phyloP scores from a whole-genome alignment of 371 early-diverging fungal genomes.

The Circinella umbellata region DNA sequence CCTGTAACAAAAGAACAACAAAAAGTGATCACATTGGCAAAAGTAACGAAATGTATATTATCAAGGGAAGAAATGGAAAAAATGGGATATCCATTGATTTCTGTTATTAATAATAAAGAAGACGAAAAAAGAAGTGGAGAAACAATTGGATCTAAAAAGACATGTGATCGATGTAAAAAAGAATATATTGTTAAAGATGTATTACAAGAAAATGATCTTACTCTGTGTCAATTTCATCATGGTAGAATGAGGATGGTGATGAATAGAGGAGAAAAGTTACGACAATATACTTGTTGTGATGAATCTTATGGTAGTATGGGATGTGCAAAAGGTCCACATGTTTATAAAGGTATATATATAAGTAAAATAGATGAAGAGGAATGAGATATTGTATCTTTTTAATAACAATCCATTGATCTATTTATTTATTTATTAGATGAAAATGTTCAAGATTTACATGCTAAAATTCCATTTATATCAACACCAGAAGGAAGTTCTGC shows the following conservation, averaged over 20 bases:
- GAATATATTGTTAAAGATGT: slow-evolving; percentile 46
- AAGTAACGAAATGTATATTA: slow-evolving; percentile 16
- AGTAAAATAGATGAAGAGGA: too few relatives aligned
- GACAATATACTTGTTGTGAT: slow-evolving; percentile 50
- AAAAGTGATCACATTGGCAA: not conserved
- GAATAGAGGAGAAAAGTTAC: slow-evolving; percentile 30
- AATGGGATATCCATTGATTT: slow-evolving; percentile 48
- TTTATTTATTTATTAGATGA: slow-evolving; percentile 18
- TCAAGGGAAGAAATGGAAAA: slow-evolving; percentile 29
- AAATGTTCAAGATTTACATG: slow-evolving; percentile 33
- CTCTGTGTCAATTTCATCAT: slow-evolving; percentile 50
- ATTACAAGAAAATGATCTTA: slow-evolving; percentile 31
- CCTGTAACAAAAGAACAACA: slow-evolving; percentile 23
- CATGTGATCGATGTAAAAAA: slow-evolving; percentile 57
- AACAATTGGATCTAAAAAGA: slow-evolving; percentile 26
- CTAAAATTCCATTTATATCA: slow-evolving; percentile 47
- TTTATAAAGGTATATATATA: slow-evolving; percentile 38
- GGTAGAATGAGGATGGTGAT: slow-evolving; percentile 33
- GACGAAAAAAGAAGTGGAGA: slow-evolving; percentile 11
- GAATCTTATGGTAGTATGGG: slow-evolving; percentile 48
- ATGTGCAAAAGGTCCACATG: slow-evolving; percentile 58
- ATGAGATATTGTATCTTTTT: too few relatives aligned
- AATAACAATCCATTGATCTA: not conserved
- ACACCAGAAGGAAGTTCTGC: slow-evolving; percentile 24
- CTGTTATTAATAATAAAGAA: not conserved